phyloP scores from a whole-genome alignment of 306 rosid species.

The Bauhinia variegata region DNA sequence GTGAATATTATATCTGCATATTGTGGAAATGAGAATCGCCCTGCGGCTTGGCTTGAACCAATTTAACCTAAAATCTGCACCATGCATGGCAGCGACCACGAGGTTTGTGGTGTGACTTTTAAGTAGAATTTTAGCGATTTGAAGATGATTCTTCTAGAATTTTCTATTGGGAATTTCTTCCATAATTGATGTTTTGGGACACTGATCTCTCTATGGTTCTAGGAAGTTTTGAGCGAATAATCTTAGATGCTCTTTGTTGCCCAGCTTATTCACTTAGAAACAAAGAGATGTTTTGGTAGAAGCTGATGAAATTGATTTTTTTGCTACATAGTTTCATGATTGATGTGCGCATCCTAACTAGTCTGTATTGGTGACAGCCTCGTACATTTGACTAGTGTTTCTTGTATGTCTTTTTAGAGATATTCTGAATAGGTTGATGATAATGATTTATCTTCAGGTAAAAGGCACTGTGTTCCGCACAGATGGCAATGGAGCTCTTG shows the following conservation, averaged over 20 bases:
- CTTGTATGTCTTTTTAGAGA: neutral
- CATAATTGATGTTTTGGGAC: neutral
- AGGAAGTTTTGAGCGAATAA: neutral
- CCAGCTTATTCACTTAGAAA: neutral
- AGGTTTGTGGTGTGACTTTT: neutral
- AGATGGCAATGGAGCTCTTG: constrained; percentile 77
- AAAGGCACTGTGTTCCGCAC: constrained; percentile 75
- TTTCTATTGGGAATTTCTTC: neutral
- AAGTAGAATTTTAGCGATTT: neutral
- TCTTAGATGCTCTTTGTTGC: constrained; percentile 2
- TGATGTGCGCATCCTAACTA: neutral
- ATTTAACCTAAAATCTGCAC: neutral
- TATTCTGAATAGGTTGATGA: constrained; percentile 12
- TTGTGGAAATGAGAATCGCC: constrained; percentile 1
- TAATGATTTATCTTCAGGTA: constrained; percentile 56
- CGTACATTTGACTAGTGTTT: neutral
- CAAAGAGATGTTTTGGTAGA: neutral
- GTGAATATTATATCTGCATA: neutral
- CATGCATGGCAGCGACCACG: neutral
- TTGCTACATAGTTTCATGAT: constrained; percentile 1
- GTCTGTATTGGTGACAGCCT: neutral
- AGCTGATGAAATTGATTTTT: constrained; percentile 19
- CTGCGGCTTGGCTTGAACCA: neutral
- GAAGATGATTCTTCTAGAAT: neutral
- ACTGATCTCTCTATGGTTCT: neutral